Evolutionary conservation across 257 asterid genomes (phyloP), one percentile per base, ranked within the genome.

Genomic region (Gentiana straminea): DNA sequence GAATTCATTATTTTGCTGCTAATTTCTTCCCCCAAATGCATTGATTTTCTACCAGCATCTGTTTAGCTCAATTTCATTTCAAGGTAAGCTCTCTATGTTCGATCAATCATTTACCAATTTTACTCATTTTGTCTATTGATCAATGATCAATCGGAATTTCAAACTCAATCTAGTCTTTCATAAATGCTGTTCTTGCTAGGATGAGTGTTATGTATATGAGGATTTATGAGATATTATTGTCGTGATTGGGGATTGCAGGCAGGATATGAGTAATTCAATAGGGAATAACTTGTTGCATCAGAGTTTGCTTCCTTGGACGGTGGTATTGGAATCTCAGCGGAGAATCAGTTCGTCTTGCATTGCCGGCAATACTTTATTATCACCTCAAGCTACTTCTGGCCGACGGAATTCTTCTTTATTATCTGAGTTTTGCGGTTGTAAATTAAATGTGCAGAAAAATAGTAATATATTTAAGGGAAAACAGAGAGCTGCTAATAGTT

Each of bases 211-310:
- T 24, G 55, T 1, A 51, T 33, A 41, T 41, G 46, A 41, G 46
- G 46, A 41, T 41, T 41, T 41, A 24, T 41, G 46, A 41, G 3
- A 41, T 41, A 5, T 41, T 7, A 10, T 41, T 3, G 46, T 41
- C 9, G 46, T 61, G 33, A 24, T 47, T 34, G 33, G 48, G 62
- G 66, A 24, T 24, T 24, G 24, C 24, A 7, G 13, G 37, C 10
- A 35, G 68, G 68, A 49, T 56, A 86, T 88, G 99, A 88, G 85
- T 71, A 85, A 69, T 68, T 52, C 89, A 39, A 62, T 88, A 44
- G 80, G 97, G 86, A 86, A 86, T 80, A 83, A 81, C 76, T 78
- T 81, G 85, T 71, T 79, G 78, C 84, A 73, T 68, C 94, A 70
- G 79, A 77, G 81, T 70, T 78, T 71, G 46, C 83, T 77, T 74